A percentile compares a stretch with the other conserved stretches of the same genome.
Evolutionary conservation across 352 stramenopile species (phyloP).

Genomic region (Globisporangium polare): DNA sequence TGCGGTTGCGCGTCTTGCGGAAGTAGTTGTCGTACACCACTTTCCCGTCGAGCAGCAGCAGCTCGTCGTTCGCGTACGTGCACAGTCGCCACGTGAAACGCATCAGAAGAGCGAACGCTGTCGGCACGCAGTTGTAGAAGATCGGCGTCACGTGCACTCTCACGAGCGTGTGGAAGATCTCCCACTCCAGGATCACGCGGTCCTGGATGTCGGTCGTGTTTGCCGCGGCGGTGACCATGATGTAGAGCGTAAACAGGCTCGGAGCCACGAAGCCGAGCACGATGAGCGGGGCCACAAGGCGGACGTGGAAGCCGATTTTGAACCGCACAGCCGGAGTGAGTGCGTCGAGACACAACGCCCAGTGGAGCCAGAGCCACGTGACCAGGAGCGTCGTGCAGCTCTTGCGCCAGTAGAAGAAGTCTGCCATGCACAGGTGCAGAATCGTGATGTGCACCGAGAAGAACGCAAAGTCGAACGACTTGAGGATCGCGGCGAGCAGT

Average conservation of each 20-base stretch:
- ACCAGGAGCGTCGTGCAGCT: neutral
- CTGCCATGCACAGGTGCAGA: constrained; percentile 13
- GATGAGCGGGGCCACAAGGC: neutral
- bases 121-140: constrained; percentile 19
- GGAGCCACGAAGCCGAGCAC: neutral
- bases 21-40: constrained; percentile 9
- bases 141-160: constrained; percentile 1
- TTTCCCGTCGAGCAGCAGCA: constrained; percentile 1
- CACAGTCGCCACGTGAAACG: constrained; percentile 13
- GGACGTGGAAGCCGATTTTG: constrained; percentile 6
- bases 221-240: neutral
- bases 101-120: constrained; percentile 1
- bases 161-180: neutral
- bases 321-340: constrained; percentile 2
- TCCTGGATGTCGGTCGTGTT: neutral
- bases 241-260: neutral
- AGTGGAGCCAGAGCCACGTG: constrained; percentile 17
- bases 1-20: neutral
- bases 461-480: constrained; percentile 22
- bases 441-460: constrained; percentile 15
- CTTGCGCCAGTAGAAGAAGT: constrained; percentile 14
- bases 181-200: neutral
- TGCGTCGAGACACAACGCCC: constrained; percentile 12
- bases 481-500: constrained; percentile 10
- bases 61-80: constrained; percentile 1